phyloP scores from a whole-genome alignment of 140 eudicot species.

The Cichorium intybus region DNA sequence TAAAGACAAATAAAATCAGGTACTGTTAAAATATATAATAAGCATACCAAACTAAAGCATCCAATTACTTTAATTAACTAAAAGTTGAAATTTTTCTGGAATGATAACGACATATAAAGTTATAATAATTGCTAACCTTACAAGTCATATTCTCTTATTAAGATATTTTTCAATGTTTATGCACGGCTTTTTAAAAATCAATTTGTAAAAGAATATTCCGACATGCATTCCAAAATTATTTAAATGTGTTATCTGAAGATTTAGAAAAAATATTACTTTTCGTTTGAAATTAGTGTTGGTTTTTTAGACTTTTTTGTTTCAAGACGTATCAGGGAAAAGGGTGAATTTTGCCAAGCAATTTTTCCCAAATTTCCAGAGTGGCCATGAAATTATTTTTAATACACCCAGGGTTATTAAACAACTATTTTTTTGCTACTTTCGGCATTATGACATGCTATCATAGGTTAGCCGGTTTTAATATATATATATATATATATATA shows the following conservation, averaged over 20 bases:
- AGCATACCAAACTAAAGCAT: background rate
- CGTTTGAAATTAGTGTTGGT: background rate
- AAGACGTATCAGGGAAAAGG: background rate
- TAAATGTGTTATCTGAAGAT: background rate
- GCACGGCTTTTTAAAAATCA: background rate
- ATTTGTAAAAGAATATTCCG: background rate
- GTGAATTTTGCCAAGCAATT: no score
- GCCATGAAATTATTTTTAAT: no score
- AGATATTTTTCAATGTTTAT: background rate
- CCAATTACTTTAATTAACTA: background rate
- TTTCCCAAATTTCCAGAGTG: no score
- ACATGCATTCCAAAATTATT: background rate
- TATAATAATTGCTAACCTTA: background rate
- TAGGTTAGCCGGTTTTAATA: no score
- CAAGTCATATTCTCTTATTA: background rate
- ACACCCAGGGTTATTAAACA: no score
- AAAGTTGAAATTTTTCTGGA: background rate
- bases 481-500: no score
- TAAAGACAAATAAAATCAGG: background rate
- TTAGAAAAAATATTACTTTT: background rate
- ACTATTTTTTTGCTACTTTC: no score
- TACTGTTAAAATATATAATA: background rate
- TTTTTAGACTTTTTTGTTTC: background rate
- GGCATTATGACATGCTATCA: no score
- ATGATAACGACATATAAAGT: slow-evolving; percentile 13